A percentile compares a stretch with the other conserved stretches of the same genome.
These are phyloP conservation scores for Diaporthe sp. DNA, from an alignment of 2,329 filamentous ascomycete species.

Conservation along the genomic window DNA sequence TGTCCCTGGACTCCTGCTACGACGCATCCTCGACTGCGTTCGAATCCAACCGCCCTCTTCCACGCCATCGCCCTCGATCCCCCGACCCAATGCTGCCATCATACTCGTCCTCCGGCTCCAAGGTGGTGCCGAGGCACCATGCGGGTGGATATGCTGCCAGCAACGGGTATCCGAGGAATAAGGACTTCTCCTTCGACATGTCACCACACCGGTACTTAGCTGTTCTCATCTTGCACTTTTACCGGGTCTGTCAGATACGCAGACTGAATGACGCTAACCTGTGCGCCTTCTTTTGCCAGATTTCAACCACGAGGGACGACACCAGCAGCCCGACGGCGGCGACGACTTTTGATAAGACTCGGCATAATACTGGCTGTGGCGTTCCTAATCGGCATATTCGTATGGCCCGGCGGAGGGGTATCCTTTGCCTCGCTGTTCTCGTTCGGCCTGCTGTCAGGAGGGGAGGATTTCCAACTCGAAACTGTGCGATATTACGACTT, in stretches of 20 bases:
- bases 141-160: constrained; percentile 73
- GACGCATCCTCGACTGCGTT: constrained; percentile 41
- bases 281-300: constrained; percentile 59
- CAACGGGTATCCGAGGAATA: constrained; percentile 85
- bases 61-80: constrained; percentile 24
- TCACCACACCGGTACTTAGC: constrained; percentile 84
- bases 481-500: constrained; percentile 98
- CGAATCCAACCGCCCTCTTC: constrained; percentile 16
- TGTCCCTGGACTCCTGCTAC: constrained; percentile 39
- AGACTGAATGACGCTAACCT: constrained; percentile 42
- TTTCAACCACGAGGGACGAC: constrained; percentile 88
- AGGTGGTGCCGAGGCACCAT: constrained; percentile 90
- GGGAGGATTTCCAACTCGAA: constrained; percentile 84
- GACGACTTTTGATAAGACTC: constrained; percentile 79
- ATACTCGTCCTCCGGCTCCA: constrained; percentile 68
- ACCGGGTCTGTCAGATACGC: neutral
- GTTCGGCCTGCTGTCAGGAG: constrained; percentile 77
- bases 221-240: constrained; percentile 16
- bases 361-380: constrained; percentile 70
- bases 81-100: constrained; percentile 69
- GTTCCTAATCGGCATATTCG: constrained; percentile 79
- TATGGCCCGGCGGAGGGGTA: constrained; percentile 72
- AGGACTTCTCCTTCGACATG: constrained; percentile 80
- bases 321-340: constrained; percentile 78
- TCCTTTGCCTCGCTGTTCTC: constrained; percentile 74